Base-by-base conservation (phyloP, 768 basidiomycete genomes). In the Fistulinella prunicolor region DNA sequence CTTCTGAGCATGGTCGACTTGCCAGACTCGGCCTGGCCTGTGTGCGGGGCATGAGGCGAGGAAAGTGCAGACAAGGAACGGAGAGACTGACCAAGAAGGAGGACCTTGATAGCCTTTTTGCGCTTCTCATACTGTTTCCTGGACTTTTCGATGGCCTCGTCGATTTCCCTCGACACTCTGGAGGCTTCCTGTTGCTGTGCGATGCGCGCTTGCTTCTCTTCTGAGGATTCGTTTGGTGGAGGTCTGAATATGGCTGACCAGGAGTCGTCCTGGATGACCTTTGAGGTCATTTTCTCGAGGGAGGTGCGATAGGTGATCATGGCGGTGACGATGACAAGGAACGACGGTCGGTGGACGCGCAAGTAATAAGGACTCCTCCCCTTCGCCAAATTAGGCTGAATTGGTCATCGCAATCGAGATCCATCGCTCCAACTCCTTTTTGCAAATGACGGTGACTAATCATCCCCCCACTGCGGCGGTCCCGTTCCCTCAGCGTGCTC, bases 1-100 rank as follows among this genome's bases (percentile, higher is more conserved):
- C 64, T 67, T 49, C 65, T 49, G 36, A 65, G 56, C 60, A 65
- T 58, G 21, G 64, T 65, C 1, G 65, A 65, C 49, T 65, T 65
- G 19, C 63, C 63, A 1, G 63, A 65, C 60, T 65, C 65, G 2
- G 65, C 63, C 22, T 65, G 63, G 4, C 63, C 63, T 64, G 46
- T 5, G n/a, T 0, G n/a, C 7, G 13, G n/a, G 3, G 14, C 13
- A 21, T 50, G 12, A 44, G 49, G 3, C 2, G 12, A 44, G 49
- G 3, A 1, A 8, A 0, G 2, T 6, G 6, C 2, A 6, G 5
- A 19, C 17, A 6, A 21, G 0, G 14, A 13, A 21, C 46, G 24
- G 1, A 32, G 13, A 10, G 30, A 32, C 30, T 8, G 13, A 60
- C 64, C 65, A 34, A 67, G 63, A 9, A 65, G 53, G 43, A 65